Base-by-base conservation (phyloP, 2,329 filamentous ascomycete genomes). In the Epichloe aotearoae region DNA sequence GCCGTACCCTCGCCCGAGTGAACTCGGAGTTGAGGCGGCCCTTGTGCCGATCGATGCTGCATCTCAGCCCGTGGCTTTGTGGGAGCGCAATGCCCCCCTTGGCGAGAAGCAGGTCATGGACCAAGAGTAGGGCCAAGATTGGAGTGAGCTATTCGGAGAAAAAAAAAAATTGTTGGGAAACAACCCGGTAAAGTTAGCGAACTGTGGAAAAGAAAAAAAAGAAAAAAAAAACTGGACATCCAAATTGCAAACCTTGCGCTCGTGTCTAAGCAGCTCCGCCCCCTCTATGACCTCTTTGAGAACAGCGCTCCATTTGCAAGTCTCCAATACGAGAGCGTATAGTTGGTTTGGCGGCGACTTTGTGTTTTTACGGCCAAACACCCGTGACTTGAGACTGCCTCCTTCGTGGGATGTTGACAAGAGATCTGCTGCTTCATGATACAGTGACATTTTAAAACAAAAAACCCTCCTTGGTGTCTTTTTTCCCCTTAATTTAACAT, bases 211-310 rank as follows among this genome's bases (percentile, higher is more conserved):
- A 19, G 1, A 45, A 20, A 15, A 19, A 36, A 15, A 23, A 2
- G 5, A 11, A 8, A 15, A 15, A 5, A 10, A 46, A 20, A 20
- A 20, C 11, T 4, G 10, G 10, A n/a, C 5, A 37, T 37, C 4
- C 11, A 37, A 38, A n/a, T 6, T 30, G 50, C 69, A 57, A 65
- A 93, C 90, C 80, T 95, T 95, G 56, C 80, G 83, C 71, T 98
- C 93, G 10, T 82, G 69, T n/a, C 76, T 76, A 37, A 97, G 70
- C 37, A 97, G 70, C 3, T 81, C 84, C 1, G 88, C 78, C 56
- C 77, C 80, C 58, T 96, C 88, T 61, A 98, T 80, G n/a, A 96
- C 84, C 61, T 95, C 89, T 61, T 88, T 88, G 46, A 98, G 70
- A 3, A 96, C 75, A 3, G 73, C 65, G 59, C 90, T 93, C 88